Conservation (phyloP, 2,329 filamentous ascomycete species). For the Boeremia lycopersici region DNA sequence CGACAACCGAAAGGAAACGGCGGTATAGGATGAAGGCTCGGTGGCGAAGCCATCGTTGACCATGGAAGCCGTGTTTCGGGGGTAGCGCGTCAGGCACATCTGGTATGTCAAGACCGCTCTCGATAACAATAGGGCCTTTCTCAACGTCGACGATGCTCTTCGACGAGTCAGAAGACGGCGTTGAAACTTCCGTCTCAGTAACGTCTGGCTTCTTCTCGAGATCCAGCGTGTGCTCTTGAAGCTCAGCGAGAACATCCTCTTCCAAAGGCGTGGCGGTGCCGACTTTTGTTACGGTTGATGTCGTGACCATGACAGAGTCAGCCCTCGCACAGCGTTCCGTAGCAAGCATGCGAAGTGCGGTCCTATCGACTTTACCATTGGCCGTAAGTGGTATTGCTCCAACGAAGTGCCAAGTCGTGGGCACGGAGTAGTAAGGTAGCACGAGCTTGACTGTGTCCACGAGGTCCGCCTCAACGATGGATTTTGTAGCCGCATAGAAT, state of each 20-base stretch:
- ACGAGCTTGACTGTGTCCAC: slow-evolving; percentile 49
- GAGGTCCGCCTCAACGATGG: slow-evolving; percentile 41
- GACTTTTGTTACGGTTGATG: not conserved
- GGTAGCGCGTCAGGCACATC: slow-evolving; percentile 29
- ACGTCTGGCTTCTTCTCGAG: not conserved
- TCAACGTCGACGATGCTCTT: slow-evolving; percentile 1
- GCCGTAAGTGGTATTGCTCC: slow-evolving; percentile 57
- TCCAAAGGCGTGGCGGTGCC: not conserved
- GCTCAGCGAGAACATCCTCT: not conserved
- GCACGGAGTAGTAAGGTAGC: slow-evolving; percentile 63
- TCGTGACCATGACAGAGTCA: slow-evolving; percentile 10
- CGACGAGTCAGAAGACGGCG: slow-evolving; percentile 1
- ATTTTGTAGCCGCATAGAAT: slow-evolving; percentile 54
- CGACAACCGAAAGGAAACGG: slow-evolving; percentile 36
- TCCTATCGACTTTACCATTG: slow-evolving; percentile 65
- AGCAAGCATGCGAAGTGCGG: slow-evolving; percentile 48
- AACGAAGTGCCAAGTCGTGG: slow-evolving; percentile 54
- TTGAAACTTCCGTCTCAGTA: not conserved
- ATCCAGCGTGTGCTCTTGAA: not conserved
- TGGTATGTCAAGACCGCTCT: not conserved
- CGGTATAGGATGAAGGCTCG: slow-evolving; percentile 41
- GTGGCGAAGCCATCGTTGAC: slow-evolving; percentile 41
- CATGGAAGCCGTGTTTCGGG: slow-evolving; percentile 32
- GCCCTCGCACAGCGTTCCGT: not conserved
- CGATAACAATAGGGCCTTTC: not conserved